Evolutionary conservation across 148 eudicot species (phyloP).

Genomic region (Limonium bicolor): DNA sequence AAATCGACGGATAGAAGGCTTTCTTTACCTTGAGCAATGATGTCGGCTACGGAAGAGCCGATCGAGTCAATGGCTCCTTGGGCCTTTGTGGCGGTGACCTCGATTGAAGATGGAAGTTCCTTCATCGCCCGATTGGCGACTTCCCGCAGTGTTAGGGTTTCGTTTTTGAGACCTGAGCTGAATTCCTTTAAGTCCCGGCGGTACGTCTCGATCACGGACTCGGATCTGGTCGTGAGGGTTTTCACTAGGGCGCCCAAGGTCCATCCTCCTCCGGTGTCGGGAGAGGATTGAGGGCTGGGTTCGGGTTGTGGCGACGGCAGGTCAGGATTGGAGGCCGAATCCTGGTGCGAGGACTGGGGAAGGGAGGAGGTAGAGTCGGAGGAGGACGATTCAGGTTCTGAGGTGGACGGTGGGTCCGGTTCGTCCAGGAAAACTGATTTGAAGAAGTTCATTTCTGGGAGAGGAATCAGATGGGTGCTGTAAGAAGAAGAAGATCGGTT

Average conservation of each 20-base stretch:
- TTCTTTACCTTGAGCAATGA: conserved; percentile 33
- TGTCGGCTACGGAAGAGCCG: conserved; percentile 36
- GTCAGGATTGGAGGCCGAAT: too few relatives aligned
- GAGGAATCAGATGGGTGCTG: too few relatives aligned
- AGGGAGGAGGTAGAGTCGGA: too few relatives aligned
- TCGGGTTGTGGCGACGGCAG: too few relatives aligned
- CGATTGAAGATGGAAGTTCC: conserved; percentile 44
- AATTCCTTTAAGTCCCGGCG: conserved; percentile 61
- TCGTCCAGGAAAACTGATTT: conserved; percentile 37
- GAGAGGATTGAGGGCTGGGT: too few relatives aligned
- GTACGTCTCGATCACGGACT: conserved; percentile 50
- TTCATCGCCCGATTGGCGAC: conserved; percentile 34
- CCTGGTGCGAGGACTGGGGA: too few relatives aligned
- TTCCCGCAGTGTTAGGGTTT: conserved; percentile 33
- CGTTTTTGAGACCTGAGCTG: conserved; percentile 37
- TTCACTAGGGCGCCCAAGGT: conserved; percentile 11
- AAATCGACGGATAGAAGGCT: conserved; percentile 12
- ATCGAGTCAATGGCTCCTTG: conserved; percentile 56
- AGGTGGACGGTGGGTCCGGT: conserved; percentile 12
- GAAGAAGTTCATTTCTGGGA: conserved; percentile 35
- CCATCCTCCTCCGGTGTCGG: not conserved
- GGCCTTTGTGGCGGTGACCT: conserved; percentile 53
- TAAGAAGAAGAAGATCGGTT: too few relatives aligned
- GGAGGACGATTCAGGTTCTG: too few relatives aligned
- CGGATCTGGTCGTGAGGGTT: conserved; percentile 43